These are phyloP conservation scores for Pyrenophora graminea DNA, from an alignment of 2,329 filamentous ascomycete species.

Conservation along the genomic window DNA sequence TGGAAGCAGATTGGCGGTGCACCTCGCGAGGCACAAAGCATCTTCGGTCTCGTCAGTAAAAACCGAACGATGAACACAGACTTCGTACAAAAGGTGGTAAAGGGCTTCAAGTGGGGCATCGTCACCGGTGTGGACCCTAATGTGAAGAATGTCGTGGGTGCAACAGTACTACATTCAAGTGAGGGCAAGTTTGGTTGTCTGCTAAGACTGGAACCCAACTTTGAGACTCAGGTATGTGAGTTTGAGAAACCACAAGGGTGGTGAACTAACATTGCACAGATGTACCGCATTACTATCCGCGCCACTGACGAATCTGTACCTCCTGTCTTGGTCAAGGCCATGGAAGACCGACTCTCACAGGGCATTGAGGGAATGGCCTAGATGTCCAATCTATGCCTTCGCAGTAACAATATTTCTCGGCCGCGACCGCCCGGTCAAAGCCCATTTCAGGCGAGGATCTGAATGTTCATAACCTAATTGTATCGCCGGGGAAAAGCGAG, in stretches of 20 bases:
- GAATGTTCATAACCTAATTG: constrained; percentile 13
- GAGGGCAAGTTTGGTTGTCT: constrained; percentile 93
- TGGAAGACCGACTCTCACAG: constrained; percentile 79
- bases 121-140: constrained; percentile 89
- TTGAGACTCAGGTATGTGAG: constrained; percentile 76
- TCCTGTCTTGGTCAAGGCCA: constrained; percentile 75
- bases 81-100: constrained; percentile 73
- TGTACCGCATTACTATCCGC: constrained; percentile 91
- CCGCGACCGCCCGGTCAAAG: neutral
- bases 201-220: constrained; percentile 92
- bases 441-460: neutral
- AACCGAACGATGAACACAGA: constrained; percentile 68
- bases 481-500: neutral
- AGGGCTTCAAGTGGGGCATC: constrained; percentile 88
- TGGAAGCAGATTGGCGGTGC: constrained; percentile 97
- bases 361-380: constrained; percentile 48
- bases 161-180: constrained; percentile 80
- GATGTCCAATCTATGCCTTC: neutral
- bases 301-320: constrained; percentile 92
- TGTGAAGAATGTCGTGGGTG: constrained; percentile 88
- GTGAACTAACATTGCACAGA: constrained; percentile 59
- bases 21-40: constrained; percentile 83
- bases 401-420: constrained; percentile 2
- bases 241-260: no score
- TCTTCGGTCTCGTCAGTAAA: constrained; percentile 71